Conservation (phyloP, 2,329 filamentous ascomycete genomes). For the Fusarium foetens region DNA sequence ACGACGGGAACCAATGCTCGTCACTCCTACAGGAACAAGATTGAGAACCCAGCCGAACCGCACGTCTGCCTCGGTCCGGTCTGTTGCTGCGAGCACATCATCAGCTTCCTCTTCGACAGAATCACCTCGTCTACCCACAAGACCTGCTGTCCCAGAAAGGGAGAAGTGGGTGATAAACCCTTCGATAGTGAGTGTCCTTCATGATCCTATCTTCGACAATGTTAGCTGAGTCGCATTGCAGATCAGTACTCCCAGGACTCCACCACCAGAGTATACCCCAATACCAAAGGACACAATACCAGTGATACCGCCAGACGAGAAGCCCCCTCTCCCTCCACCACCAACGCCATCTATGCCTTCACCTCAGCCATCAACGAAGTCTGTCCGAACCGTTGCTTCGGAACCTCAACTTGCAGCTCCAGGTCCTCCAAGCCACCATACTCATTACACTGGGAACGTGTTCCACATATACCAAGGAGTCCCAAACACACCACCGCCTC, state of each 20-base stretch:
- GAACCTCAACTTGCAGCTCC: not conserved
- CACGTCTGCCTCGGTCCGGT: no score
- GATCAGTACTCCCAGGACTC: not conserved
- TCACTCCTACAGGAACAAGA: not conserved
- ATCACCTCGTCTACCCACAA: not conserved
- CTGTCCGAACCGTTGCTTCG: not conserved
- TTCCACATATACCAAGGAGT: not conserved
- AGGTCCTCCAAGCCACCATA: not conserved
- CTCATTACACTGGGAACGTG: not conserved
- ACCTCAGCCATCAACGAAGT: not conserved
- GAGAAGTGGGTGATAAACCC: not conserved
- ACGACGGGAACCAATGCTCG: not conserved
- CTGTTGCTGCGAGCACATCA: not conserved
- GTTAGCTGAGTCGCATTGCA: not conserved
- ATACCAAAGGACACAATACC: not conserved
- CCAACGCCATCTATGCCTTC: not conserved
- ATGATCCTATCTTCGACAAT: not conserved
- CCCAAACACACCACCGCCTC: not conserved
- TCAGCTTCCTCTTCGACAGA: not conserved
- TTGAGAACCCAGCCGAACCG: not conserved
- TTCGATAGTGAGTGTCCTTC: not conserved
- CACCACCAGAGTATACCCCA: not conserved
- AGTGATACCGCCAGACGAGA: not conserved
- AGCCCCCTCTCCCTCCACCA: not conserved
- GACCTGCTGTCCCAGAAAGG: not conserved